Conservation (phyloP, 2,329 filamentous ascomycete species). For the Aspergillus terreus region DNA sequence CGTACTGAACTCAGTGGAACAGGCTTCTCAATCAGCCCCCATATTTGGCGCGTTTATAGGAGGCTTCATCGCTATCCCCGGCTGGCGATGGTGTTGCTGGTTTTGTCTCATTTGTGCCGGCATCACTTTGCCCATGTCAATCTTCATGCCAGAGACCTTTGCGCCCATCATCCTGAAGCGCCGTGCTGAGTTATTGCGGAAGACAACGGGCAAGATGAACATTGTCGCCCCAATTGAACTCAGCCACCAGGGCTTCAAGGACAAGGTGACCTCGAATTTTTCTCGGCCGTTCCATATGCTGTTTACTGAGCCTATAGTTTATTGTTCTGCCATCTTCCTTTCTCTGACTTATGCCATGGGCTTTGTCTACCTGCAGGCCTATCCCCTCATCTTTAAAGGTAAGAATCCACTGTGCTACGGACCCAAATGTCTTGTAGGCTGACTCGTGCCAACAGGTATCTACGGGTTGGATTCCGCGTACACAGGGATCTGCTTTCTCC, state of each 20-base stretch:
- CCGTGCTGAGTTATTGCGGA: not conserved
- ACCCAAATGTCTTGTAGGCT: too few species aligned
- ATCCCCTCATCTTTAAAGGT: slow-evolving; percentile 4
- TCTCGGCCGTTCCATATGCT: slow-evolving; percentile 4
- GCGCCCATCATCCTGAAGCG: slow-evolving; percentile 1
- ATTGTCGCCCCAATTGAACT: not conserved
- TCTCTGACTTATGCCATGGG: slow-evolving; percentile 4
- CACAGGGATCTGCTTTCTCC: not conserved
- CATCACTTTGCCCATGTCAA: not conserved
- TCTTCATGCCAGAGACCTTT: slow-evolving; percentile 1
- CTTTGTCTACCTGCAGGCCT: slow-evolving; percentile 45
- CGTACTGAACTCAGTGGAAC: not conserved
- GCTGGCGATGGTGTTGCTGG: slow-evolving; percentile 1
- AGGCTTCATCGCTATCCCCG: not conserved
- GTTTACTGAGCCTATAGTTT: slow-evolving; percentile 3
- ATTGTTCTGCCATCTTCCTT: slow-evolving; percentile 1
- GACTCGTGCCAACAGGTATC: not conserved
- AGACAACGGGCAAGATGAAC: not conserved
- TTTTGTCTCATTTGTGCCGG: not conserved
- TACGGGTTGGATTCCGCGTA: slow-evolving; percentile 1
- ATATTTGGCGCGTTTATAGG: not conserved
- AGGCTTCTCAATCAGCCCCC: too few species aligned
- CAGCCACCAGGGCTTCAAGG: not conserved
- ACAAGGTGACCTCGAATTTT: not conserved
- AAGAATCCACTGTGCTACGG: not conserved